phyloP scores from a whole-genome alignment of 768 basidiomycete species.

The Sarcodon sp. region DNA sequence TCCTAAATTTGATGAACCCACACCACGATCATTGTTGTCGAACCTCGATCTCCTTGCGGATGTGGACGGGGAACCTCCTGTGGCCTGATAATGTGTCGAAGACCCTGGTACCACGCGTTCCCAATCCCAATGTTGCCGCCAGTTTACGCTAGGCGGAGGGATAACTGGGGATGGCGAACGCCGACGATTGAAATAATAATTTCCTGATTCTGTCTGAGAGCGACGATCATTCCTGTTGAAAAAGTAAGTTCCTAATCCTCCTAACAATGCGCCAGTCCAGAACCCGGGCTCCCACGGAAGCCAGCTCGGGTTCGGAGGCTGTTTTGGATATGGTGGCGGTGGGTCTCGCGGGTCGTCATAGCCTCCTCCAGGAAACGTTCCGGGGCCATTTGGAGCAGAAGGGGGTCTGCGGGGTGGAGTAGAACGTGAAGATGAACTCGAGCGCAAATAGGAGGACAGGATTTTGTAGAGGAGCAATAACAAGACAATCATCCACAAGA shows the following conservation, averaged over 20 bases:
- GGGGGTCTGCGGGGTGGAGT: slow-evolving; percentile 15
- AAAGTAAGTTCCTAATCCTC: slow-evolving; percentile 52
- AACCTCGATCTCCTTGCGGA: slow-evolving; percentile 5
- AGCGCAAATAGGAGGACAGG: slow-evolving; percentile 37
- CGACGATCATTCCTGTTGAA: slow-evolving; percentile 34
- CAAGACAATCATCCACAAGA: slow-evolving; percentile 43
- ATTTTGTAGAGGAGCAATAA: slow-evolving; percentile 43
- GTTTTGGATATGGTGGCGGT: slow-evolving; percentile 44
- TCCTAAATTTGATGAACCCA: slow-evolving; percentile 60
- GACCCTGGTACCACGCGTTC: slow-evolving; percentile 17
- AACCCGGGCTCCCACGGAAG: slow-evolving; percentile 53
- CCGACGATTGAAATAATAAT: slow-evolving; percentile 13
- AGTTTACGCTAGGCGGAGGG: no score
- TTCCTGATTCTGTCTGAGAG: no score
- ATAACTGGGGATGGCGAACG: slow-evolving; percentile 10
- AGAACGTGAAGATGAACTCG: slow-evolving; percentile 17
- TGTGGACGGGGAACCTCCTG: slow-evolving; percentile 3
- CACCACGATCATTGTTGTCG: slow-evolving; percentile 40
- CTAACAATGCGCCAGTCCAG: slow-evolving; percentile 73
- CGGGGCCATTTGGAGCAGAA: slow-evolving; percentile 13
- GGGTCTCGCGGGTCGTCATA: slow-evolving; percentile 23
- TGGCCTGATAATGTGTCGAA: slow-evolving; percentile 1
- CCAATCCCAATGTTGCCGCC: slow-evolving; percentile 52
- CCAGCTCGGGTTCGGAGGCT: background rate
- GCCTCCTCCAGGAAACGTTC: slow-evolving; percentile 39